Percentiles rank a stretch among this genome's conserved stretches.
phyloP scores from a whole-genome alignment of 1,139 yeast species.

The Blastobotrys serpentis region DNA sequence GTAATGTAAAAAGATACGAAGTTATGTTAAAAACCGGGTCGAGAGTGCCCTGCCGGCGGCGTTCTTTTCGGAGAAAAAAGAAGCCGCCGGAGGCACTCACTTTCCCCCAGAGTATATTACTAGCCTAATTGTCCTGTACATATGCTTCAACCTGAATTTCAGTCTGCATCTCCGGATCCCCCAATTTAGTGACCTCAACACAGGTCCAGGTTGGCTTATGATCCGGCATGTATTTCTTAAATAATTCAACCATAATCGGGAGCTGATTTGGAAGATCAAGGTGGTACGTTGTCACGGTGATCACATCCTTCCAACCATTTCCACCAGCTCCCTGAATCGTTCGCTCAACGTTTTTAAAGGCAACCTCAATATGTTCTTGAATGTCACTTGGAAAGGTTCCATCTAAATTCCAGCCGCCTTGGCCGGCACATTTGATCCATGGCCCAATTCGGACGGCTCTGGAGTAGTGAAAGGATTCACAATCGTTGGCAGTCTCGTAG shows the following conservation, averaged over 20 bases:
- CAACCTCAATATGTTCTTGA: not conserved
- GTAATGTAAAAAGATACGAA: not conserved
- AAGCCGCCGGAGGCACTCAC: too few relatives aligned
- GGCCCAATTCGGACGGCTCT: not conserved
- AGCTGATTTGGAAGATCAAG: not conserved
- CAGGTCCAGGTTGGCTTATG: conserved; percentile 1
- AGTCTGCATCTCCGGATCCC: not conserved
- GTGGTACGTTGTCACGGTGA: not conserved
- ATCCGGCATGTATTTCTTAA: not conserved
- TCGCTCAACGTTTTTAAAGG: not conserved
- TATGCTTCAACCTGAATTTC: not conserved
- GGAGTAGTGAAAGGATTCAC: not conserved
- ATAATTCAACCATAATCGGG: not conserved
- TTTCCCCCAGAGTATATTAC: too few relatives aligned
- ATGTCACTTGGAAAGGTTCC: not conserved
- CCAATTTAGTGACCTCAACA: not conserved
- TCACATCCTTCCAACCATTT: not conserved
- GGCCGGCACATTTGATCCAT: not conserved
- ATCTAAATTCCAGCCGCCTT: conserved; percentile 1
- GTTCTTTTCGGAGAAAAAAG: too few relatives aligned
- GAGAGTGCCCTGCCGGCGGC: not conserved
- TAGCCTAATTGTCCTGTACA: too few relatives aligned
- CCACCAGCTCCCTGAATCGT: not conserved
- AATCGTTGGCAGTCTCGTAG: not conserved
- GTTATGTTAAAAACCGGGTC: not conserved